Percentiles rank a stretch among this genome's conserved stretches.
Evolutionary conservation across 2,329 filamentous ascomycete species (phyloP).

Genomic region (Talaromyces atroroseus): DNA sequence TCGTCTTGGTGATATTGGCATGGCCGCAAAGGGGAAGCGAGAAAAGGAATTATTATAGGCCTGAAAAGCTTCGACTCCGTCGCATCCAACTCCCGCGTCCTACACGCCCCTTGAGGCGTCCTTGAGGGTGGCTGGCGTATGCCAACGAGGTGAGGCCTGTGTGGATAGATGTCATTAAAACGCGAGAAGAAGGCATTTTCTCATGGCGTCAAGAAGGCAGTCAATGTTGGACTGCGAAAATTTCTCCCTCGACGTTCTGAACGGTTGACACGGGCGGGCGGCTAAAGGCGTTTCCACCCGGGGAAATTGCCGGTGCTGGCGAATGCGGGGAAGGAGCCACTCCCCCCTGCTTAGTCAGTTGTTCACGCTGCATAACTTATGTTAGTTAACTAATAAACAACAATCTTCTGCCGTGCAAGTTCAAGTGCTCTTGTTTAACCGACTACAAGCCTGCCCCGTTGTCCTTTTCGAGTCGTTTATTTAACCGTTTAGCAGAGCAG

Average conservation of each 20-base stretch:
- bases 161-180: not conserved
- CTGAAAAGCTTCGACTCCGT: not conserved
- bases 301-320: not conserved
- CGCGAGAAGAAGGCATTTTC: not conserved
- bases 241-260: not conserved
- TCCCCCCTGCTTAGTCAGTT: not conserved
- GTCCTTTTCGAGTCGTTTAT: not conserved
- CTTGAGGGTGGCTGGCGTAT: not conserved
- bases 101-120: not conserved
- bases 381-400: too few species aligned
- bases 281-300: not conserved
- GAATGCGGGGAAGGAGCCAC: not conserved
- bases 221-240: too few species aligned
- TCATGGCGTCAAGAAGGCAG: not conserved
- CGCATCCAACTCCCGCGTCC: not conserved
- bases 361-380: not conserved
- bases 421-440: too few species aligned
- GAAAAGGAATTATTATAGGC: not conserved
- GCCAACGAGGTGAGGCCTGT: not conserved
- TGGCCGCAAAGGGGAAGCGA: not conserved
- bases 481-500: conserved; percentile 7
- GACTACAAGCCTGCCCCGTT: not conserved
- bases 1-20: not conserved
- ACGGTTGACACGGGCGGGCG: not conserved
- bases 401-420: too few species aligned